Percentiles rank a stretch among this genome's conserved stretches.
Evolutionary conservation across 2,329 filamentous ascomycete genomes (phyloP).

Genomic region (Amauroascus verrucosus): DNA sequence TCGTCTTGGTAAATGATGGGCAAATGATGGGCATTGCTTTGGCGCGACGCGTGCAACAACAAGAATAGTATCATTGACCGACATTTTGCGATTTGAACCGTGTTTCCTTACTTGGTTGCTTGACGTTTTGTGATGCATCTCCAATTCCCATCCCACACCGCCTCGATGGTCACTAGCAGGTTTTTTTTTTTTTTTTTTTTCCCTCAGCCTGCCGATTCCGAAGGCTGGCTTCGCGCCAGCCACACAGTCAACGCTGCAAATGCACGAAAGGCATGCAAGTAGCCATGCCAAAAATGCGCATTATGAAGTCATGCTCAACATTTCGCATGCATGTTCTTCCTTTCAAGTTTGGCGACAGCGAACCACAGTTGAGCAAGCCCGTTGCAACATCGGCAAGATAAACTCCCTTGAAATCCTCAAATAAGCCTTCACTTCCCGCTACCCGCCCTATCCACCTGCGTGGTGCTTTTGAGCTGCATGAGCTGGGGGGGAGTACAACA

Average conservation of each 20-base stretch:
- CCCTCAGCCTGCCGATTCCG: background rate
- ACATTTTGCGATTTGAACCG: background rate
- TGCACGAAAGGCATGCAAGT: conserved; percentile 8
- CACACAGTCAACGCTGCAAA: background rate
- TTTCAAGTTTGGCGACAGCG: background rate
- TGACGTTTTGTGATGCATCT: conserved; percentile 2
- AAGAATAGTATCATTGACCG: conserved; percentile 8
- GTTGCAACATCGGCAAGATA: conserved; percentile 2
- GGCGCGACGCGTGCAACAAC: conserved; percentile 7
- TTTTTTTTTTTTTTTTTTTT: background rate
- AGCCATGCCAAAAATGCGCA: background rate
- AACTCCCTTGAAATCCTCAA: background rate
- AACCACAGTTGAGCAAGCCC: background rate
- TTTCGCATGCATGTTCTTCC: conserved; percentile 2
- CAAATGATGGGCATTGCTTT: no score
- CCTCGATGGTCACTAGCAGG: background rate
- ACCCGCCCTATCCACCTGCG: conserved; percentile 1
- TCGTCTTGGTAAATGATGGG: no score
- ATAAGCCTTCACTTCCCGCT: conserved; percentile 8
- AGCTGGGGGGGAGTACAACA: background rate
- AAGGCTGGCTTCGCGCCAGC: background rate
- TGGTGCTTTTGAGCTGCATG: background rate
- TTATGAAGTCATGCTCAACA: background rate
- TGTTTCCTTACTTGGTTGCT: background rate
- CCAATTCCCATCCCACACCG: conserved; percentile 6